Base-by-base conservation (phyloP, 495 filamentous ascomycete species). In the Xylaria scruposa region DNA sequence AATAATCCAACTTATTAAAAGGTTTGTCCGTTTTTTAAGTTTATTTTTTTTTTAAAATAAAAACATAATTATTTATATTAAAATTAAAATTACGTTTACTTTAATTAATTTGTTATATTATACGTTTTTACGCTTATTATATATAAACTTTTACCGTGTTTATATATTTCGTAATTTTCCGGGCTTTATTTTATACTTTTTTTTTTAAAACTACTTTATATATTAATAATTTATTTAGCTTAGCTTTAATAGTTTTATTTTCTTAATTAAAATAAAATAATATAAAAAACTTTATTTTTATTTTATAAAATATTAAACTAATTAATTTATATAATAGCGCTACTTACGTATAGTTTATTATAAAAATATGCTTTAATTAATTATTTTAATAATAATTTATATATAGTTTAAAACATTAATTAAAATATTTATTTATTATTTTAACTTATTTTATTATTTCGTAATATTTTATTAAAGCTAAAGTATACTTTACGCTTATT, bases 311-410 rank as follows among this genome's bases (percentile, higher is more conserved):
- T 10, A 29, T 1, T 54, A 54, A 9, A 6, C 7, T 29, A 8
- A 8, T 54, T 4, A 54, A 54, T 4, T 26, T 29, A 29, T 29
- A 29, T 13, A 29, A 3, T 29, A 54, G 4, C 4, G 26, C 1
- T 36, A 29, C 4, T 60, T 60, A 60, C 7, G 4, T 19, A 19
- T 60, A 36, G n/a, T 60, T 60, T 60, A 33, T 60, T 3, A 29
- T 29, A 10, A n/a, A 15, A 15, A 60, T 60, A 26, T 38, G 4
- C 0, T 38, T 60, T 38, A 60, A 60, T 12, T 60, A 60, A 19
- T 60, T 60, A 60, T 60, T 60, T 60, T 60, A 60, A 60, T 60
- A 60, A 36, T 60, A 60, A n/a, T 60, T 60, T 33, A 60, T 60
- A 36, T 60, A 60, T 36, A 36, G 56, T 5, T 38, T 9, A 15